These are phyloP conservation scores for Saccharomyces hybrid DNA, from an alignment of 1,139 yeast genomes.

Conservation along the genomic window DNA sequence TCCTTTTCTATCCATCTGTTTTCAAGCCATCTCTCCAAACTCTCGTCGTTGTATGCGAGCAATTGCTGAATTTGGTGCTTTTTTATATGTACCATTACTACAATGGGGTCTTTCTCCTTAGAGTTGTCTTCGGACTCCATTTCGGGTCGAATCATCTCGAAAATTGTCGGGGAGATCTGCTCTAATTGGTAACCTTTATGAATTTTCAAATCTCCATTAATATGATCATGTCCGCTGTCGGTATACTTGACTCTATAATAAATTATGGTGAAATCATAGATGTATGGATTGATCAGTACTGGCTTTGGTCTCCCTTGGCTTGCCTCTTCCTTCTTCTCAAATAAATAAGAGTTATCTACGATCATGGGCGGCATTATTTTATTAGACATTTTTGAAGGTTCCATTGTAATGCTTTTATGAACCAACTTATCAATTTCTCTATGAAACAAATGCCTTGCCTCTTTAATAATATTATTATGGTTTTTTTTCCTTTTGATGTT, in stretches of 20 bases:
- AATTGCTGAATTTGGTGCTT: conserved; percentile 41
- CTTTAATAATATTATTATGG: conserved; percentile 9
- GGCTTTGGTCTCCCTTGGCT: neutral
- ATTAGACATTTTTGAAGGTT: neutral
- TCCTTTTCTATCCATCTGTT: conserved; percentile 67
- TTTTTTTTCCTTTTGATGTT: conserved; percentile 20
- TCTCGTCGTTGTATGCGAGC: conserved; percentile 42
- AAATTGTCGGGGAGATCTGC: conserved; percentile 43
- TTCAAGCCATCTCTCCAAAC: conserved; percentile 67
- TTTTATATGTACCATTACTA: conserved; percentile 45
- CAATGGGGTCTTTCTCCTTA: conserved; percentile 33
- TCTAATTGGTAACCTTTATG: conserved; percentile 29
- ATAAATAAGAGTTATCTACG: neutral
- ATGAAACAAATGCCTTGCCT: conserved; percentile 11
- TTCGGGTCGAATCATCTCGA: conserved; percentile 45
- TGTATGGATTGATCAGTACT: conserved; percentile 20
- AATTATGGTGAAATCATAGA: conserved; percentile 44
- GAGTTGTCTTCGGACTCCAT: conserved; percentile 6
- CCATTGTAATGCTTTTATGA: neutral
- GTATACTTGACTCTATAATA: conserved; percentile 35
- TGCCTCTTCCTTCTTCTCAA: neutral
- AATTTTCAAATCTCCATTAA: conserved; percentile 14
- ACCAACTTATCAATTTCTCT: conserved; percentile 24
- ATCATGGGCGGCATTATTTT: neutral
- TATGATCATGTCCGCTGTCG: conserved; percentile 17